Base-by-base conservation (phyloP, 2,329 filamentous ascomycete species). In the Ceratocystiopsis minuta region DNA sequence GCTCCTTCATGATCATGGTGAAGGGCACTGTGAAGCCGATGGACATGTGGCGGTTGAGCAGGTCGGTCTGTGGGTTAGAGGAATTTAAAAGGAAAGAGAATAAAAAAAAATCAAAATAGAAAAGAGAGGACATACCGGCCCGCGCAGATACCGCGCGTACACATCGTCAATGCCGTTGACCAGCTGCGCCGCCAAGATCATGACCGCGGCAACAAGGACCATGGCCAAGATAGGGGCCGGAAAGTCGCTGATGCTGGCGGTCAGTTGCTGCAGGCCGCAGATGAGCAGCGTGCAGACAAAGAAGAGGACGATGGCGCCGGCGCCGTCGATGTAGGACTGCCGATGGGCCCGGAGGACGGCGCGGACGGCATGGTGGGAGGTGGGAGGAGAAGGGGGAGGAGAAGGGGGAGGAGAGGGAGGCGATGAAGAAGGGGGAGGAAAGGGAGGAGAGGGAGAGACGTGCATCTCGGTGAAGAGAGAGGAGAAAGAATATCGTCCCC, bases 21-120 rank as follows among this genome's bases (percentile, higher is more conserved):
- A 71, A 59, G 0, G 68, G 67, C 3, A 70, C 58, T 0, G 64
- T 62, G 47, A 71, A 71, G 3, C 64, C 67, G 6, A 69, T 51
- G 0, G 67, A 66, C 48, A 71, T 61, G 50, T 71, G 64, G 3
- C 59, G 53, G 47, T 71, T 71, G 41, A 70, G 58, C 11, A 70
- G 59, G 38, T 70, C 60, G 17, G 67, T 57, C 66, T 70, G 39
- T 32, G 9, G 31, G 34, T 16, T 14, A 35, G 34, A 34, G 32
- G 5, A 20, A 11, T 12, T 34, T 16, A 40, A 15, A 6, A 18
- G 16, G 2, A 16, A 5, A 2, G 18, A 13, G 14, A 34, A 11
- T 3, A 16, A 16, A 4, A 20, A 7, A 20, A 7, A 4, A 4
- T 4, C 20, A 20, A 7, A 20, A 7, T 20, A 4, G 20, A 20